Percentiles rank a stretch among this genome's conserved stretches.
phyloP scores from a whole-genome alignment of 1,284 basidiomycete genomes.

The Boletus holoroseus region DNA sequence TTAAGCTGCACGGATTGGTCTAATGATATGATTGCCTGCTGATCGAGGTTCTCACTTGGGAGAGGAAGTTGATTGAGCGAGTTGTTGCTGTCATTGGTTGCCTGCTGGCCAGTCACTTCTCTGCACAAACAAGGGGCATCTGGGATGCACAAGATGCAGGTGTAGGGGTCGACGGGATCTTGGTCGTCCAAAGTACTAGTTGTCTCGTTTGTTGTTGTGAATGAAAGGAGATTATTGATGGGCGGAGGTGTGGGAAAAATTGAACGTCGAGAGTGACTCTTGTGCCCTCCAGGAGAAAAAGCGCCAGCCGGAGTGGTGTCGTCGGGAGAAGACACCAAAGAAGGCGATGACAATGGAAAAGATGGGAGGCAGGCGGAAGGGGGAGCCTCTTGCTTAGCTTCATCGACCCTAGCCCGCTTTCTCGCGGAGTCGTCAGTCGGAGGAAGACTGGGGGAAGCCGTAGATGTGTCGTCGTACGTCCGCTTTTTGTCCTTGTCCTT shows the following conservation, averaged over 20 bases:
- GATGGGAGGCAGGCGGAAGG: constrained; percentile 27
- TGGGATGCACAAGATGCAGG: constrained; percentile 68
- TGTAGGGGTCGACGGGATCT: constrained; percentile 29
- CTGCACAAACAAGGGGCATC: constrained; percentile 70
- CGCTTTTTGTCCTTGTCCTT: constrained; percentile 49
- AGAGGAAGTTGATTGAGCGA: constrained; percentile 12
- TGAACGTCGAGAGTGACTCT: constrained; percentile 12
- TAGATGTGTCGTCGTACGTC: constrained; percentile 45
- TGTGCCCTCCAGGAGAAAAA: constrained; percentile 9
- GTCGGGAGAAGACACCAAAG: constrained; percentile 18
- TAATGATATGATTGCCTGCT: constrained; percentile 27
- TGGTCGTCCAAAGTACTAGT: constrained; percentile 25
- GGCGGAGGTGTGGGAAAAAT: constrained; percentile 24
- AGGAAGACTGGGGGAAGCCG: constrained; percentile 28
- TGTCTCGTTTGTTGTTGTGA: constrained; percentile 24
- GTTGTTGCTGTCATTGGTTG: constrained; percentile 18
- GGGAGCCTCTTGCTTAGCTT: constrained; percentile 31
- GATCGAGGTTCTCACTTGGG: constrained; percentile 16
- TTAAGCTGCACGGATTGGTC: constrained; percentile 15
- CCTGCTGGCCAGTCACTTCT: constrained; percentile 51
- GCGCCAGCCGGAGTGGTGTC: not conserved
- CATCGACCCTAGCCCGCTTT: constrained; percentile 42
- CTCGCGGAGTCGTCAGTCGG: constrained; percentile 18
- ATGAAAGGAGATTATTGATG: constrained; percentile 34
- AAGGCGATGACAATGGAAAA: constrained; percentile 21